Base-by-base conservation (phyloP, 345 rosid species). In the Rhizophora mangle region DNA sequence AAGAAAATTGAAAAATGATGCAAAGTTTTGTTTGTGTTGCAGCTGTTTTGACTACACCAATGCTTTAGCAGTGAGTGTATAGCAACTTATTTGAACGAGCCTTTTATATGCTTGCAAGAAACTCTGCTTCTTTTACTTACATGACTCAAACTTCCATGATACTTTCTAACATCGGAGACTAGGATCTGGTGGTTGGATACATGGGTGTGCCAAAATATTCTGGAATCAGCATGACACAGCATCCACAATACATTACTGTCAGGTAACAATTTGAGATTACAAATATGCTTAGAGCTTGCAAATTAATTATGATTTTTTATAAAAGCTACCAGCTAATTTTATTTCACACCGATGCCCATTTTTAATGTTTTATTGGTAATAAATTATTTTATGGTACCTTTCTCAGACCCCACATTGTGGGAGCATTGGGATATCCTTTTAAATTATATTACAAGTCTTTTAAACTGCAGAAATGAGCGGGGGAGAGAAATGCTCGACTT, bases 31-130 rank as follows among this genome's bases (percentile, higher is more conserved):
- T 57, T 63, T 70, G 20, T 69, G 47, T 69, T 72, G 70, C 96
- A 94, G 98, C 83, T 94, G 97, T 79, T 94, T 94, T 70, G 98
- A 91, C 84, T 91, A 94, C 82, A 94, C 98, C 59, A 94, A 94
- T 82, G 98, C 85, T 65, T 83, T 94, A 80, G 96, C 97, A 69
- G 98, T 91, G 78, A 94, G 98, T 81, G 69, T 67, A 68, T 20
- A 30, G 24, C 68, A 67, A 10, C 32, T 60, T 53, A 43, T 26
- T 69, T 21, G 6, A 36, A 51, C 49, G 6, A 54, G 27, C 8
- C 3, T 64, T 22, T 15, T 51, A 10, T 36, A 4, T 59, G 31
- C 36, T 34, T 51, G 37, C 18, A 43, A 43, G 19, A 43, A 43
- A 43, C 49, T 43, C 49, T 13, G 18, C 49, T 43, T 11, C 49